Evolutionary conservation across 208 protist genomes (phyloP), one percentile per base, ranked within the genome.

Genomic region (Acanthamoeba culbertsoni): DNA sequence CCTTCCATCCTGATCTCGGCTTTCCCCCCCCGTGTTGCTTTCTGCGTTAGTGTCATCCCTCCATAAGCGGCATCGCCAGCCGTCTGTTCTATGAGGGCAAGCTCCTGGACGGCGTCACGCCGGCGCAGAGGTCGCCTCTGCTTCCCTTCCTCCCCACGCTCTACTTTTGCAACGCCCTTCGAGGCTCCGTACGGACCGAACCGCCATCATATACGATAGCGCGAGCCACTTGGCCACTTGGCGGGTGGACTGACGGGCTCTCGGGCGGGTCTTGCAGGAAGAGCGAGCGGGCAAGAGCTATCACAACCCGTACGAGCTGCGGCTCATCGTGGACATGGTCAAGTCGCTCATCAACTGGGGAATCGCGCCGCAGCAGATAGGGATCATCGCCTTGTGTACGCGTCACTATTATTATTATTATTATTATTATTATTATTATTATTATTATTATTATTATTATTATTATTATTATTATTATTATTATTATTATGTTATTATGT

Each of bases 321-420:
- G 42, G 43, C n/a, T 95, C 8, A 73, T 96, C 6, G 26, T 94
- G 43, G 40, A 71, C 20, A 55, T 97, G 5, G 88, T 96, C n/a
- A 59, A 93, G 14, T 37, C 86, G 8, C 43, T 97, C 5, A 53
- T 95, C n/a, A 42, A 71, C 42, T 91, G 48, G 31, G 91, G 88
- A 43, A 90, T 96, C 1, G 45, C 53, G 45, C 53, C 57, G 0
- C 35, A 86, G n/a, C 43, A 96, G 68, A 96, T 97, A 40, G 96
- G 96, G 46, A 91, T 97, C 35, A 97, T 97, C 65, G 71, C 93
- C 57, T 37, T 97, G 8, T 97, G 93, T 95, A 95, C 75, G 62
- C 43, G 43, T 7, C 14, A 12, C 84, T 43, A 77, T 28, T 18
- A 93, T 59, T 5, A 10, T 62, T 82, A 33, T n/a, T n/a, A n/a